Evolutionary conservation across 768 basidiomycete genomes (phyloP).

Genomic region (Amanita brunnescens): DNA sequence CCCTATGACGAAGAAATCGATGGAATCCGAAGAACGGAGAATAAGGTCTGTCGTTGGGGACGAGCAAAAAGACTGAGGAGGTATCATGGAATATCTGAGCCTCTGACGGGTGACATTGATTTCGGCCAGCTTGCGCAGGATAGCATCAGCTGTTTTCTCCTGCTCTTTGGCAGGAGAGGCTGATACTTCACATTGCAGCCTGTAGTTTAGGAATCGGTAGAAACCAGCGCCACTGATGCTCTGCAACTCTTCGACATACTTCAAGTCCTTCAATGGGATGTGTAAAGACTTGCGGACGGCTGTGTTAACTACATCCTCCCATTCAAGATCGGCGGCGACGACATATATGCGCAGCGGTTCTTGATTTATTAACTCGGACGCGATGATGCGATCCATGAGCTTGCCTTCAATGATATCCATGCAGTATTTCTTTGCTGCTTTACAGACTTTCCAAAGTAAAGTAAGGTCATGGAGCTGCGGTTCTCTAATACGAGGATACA

Average conservation of each 20-base stretch:
- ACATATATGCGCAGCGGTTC: not conserved
- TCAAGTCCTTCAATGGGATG: not conserved
- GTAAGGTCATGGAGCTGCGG: not conserved
- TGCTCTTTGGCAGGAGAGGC: not conserved
- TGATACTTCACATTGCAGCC: not conserved
- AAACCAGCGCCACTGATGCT: too few relatives aligned
- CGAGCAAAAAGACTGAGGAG: not conserved
- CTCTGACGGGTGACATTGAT: not conserved
- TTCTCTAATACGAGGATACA: not conserved
- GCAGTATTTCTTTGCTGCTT: constrained; percentile 2
- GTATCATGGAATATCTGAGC: not conserved
- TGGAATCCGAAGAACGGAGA: constrained; percentile 19
- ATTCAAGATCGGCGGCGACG: not conserved
- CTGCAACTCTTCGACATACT: not conserved
- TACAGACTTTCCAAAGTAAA: not conserved
- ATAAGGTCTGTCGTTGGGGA: constrained; percentile 11
- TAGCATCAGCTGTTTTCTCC: not conserved
- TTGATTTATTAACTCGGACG: not conserved
- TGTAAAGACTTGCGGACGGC: not conserved
- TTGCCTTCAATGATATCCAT: constrained; percentile 1
- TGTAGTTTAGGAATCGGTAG: constrained; percentile 1
- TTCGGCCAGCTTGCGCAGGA: not conserved
- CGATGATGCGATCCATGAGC: not conserved
- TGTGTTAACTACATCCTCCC: not conserved
- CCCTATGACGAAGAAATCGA: constrained; percentile 22